Base-by-base conservation (phyloP, 495 filamentous ascomycete species). In the Neurospora sp. region DNA sequence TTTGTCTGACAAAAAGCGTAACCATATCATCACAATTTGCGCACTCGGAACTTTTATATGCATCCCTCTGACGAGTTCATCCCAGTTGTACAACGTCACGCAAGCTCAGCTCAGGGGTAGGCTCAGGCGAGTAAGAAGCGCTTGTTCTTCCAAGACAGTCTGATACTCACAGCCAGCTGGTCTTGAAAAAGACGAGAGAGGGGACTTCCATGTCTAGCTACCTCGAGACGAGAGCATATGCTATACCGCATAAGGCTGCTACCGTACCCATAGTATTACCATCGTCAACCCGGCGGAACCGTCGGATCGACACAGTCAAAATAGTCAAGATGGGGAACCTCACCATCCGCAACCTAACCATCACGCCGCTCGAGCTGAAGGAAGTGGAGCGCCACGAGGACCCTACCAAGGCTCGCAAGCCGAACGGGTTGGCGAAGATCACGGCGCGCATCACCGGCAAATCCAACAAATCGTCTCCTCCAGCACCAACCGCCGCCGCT, bases 301-400 rank as follows among this genome's bases (percentile, higher is more conserved):
- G 27, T 8, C 53, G 53, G 53, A 65, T 65, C 27, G 53, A 65
- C 53, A 42, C 61, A 69, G 8, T 22, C 27, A 31, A 18, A 27
- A 44, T 12, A 39, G 22, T 38, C 75, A 71, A 44, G 68, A 78
- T 78, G 77, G 73, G 79, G 68, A 75, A 84, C 71, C 81, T 98
- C 61, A 94, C 89, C 6, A 89, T 99, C 79, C 94, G 95, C 75
- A 99, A 99, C 79, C 86, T 97, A 72, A 95, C 94, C 44, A 83
- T 89, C 73, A 92, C 86, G 7, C 85, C 89, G 1, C 83, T 98
- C 39, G 87, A 89, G 61, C 83, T 98, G 75, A 93, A 89, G 81
- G 81, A 87, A 71, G 84, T 97, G 71, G 91, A 97, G 80, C 91
- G 88, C 72, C 94, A 94, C 77, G 87, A 83, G 74, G 70, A 38